Evolutionary conservation across 2,329 filamentous ascomycete genomes (phyloP).

Genomic region (Aureobasidium sp.): DNA sequence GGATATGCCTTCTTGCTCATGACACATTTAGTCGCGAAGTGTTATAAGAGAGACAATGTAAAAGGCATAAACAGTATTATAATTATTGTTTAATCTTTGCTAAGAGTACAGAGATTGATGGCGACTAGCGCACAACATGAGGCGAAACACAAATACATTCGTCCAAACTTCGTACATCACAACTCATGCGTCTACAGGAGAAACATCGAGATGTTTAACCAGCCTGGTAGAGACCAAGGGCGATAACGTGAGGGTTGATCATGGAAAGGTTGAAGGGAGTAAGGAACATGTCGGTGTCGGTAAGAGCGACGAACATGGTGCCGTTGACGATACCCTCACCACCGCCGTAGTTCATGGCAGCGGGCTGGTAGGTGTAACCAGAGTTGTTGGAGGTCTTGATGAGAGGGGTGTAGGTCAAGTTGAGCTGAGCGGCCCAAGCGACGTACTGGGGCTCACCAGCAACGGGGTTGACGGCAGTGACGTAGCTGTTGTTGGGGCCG

Average conservation of each 20-base stretch:
- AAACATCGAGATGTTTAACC: slow-evolving; percentile 45
- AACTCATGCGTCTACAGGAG: neutral
- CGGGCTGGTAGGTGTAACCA: slow-evolving; percentile 67
- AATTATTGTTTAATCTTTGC: slow-evolving; percentile 11
- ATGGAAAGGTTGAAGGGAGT: slow-evolving; percentile 70
- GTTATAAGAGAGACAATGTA: too few species aligned
- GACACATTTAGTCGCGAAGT: neutral
- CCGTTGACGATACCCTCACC: slow-evolving; percentile 66
- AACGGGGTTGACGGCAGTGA: slow-evolving; percentile 47
- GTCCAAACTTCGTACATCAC: neutral
- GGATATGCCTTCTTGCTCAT: too few species aligned
- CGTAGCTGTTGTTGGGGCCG: slow-evolving; percentile 77
- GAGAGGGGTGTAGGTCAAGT: slow-evolving; percentile 45
- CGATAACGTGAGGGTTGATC: slow-evolving; percentile 70
- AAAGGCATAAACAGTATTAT: neutral
- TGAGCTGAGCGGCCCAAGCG: slow-evolving; percentile 68
- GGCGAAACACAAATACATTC: neutral
- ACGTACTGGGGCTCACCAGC: slow-evolving; percentile 59
- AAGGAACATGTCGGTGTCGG: slow-evolving; percentile 59
- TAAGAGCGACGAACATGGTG: slow-evolving; percentile 73
- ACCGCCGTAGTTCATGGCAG: slow-evolving; percentile 57
- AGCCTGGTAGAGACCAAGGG: slow-evolving; percentile 47
- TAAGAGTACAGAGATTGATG: slow-evolving; percentile 5
- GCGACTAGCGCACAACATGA: neutral
- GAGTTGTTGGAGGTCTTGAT: slow-evolving; percentile 58